Evolutionary conservation across 2,329 filamentous ascomycete genomes (phyloP).

Genomic region (Venturia asperata): DNA sequence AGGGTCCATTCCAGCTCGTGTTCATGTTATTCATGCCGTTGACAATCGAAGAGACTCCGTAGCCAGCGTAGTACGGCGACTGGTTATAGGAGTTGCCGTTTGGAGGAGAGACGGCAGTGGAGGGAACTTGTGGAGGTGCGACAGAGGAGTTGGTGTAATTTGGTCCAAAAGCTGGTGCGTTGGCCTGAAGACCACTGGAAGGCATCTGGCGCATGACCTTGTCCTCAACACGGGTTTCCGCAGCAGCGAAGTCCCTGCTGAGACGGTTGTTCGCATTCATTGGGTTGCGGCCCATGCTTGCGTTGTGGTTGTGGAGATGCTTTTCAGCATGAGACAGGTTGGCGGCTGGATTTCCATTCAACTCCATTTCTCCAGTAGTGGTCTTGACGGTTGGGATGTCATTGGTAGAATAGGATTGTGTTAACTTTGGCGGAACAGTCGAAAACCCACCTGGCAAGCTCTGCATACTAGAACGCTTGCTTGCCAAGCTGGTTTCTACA

Average conservation of each 20-base stretch:
- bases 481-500: slow-evolving; percentile 25
- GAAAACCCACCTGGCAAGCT: slow-evolving; percentile 52
- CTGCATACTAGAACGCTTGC: slow-evolving; percentile 41
- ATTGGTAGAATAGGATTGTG: slow-evolving; percentile 83
- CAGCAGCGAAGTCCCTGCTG: slow-evolving; percentile 60
- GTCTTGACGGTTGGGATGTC: slow-evolving; percentile 82
- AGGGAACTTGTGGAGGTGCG: background rate
- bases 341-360: slow-evolving; percentile 24
- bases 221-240: slow-evolving; percentile 41
- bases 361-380: slow-evolving; percentile 38
- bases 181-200: slow-evolving; percentile 70
- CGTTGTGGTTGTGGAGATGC: slow-evolving; percentile 64
- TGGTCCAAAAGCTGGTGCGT: slow-evolving; percentile 71
- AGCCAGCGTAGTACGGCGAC: slow-evolving; percentile 28
- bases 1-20: slow-evolving; percentile 9
- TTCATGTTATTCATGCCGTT: slow-evolving; percentile 38
- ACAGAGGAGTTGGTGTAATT: slow-evolving; percentile 30
- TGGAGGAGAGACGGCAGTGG: slow-evolving; percentile 5
- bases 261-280: slow-evolving; percentile 61
- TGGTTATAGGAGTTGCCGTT: background rate
- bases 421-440: slow-evolving; percentile 64
- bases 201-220: slow-evolving; percentile 50
- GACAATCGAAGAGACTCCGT: slow-evolving; percentile 16
- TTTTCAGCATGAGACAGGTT: slow-evolving; percentile 55
- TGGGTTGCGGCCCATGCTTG: slow-evolving; percentile 73